Base-by-base conservation (phyloP, 805 yeast species). In the Komagataella phaffii region DNA sequence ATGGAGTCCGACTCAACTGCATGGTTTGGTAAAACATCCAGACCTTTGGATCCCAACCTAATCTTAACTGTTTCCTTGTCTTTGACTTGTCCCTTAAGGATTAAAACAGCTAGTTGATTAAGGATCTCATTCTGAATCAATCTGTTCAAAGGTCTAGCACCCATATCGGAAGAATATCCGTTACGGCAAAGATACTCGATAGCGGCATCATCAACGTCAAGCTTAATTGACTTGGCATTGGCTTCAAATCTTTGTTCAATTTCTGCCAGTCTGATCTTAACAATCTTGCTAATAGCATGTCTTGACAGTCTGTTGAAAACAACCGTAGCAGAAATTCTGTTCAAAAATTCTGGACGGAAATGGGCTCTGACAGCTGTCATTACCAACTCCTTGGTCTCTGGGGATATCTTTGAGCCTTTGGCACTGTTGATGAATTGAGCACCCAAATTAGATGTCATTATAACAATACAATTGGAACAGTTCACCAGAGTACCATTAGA, bases 371-470 rank as follows among this genome's bases (percentile, higher is more conserved):
- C 96, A 1, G 91, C 76, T 40, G 73, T 76, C 93, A 91, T 83
- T 8, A 93, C 98, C 56, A 76, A 72, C 45, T 82, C 85, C 62
- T 80, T 83, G 14, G 95, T 84, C 46, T 75, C 76, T 3, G 76
- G 77, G 47, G 82, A 81, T 50, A 91, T 73, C 65, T 79, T 82
- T 7, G 88, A 66, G 3, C 76, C 72, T 43, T 80, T 77, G 7
- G 81, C 57, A 1, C 83, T 76, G 62, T 80, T 81, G 67, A 93
- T 85, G 63, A 73, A 88, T 64, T 88, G 89, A 7, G 99, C 98
- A 56, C 99, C 99, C 62, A 93, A 78, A 68, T 93, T 93, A 24
- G 98, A 91, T 0, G 99, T 93, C 96, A 93, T 88, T 58, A 93
- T 91, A 56, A 93, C 78, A 58, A 93, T 88, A 49, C 89, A 78